Evolutionary conservation across 352 stramenopile genomes (phyloP).

Genomic region (Globisporangium canariense): DNA sequence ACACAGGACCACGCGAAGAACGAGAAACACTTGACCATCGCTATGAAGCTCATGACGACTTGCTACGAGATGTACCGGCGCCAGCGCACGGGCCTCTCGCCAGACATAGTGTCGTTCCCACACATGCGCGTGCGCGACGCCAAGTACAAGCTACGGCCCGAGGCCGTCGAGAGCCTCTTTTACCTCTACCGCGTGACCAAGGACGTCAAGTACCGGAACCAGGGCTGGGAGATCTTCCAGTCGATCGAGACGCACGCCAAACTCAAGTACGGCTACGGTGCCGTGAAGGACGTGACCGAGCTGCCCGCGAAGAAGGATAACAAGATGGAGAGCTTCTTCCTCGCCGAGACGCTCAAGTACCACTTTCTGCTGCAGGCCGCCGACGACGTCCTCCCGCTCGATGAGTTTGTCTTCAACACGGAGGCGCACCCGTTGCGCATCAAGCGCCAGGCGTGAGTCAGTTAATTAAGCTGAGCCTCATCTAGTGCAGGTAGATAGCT

Average conservation of each 20-base stretch:
- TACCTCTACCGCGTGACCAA: constrained; percentile 95
- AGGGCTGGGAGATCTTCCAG: constrained; percentile 95
- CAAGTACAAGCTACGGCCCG: constrained; percentile 94
- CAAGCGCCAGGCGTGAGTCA: constrained; percentile 10
- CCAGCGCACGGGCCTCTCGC: constrained; percentile 90
- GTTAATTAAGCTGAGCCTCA: neutral
- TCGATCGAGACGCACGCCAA: constrained; percentile 92
- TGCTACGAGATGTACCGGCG: constrained; percentile 95
- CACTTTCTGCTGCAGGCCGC: constrained; percentile 93
- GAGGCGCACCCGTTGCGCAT: constrained; percentile 92
- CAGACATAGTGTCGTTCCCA: constrained; percentile 92
- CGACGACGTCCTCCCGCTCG: constrained; percentile 80
- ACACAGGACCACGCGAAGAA: constrained; percentile 65
- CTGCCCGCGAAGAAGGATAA: constrained; percentile 75
- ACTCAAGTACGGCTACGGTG: constrained; percentile 87
- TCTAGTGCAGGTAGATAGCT: constrained; percentile 6
- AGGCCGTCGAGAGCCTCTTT: constrained; percentile 96
- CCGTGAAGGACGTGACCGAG: constrained; percentile 45
- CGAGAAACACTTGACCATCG: constrained; percentile 79
- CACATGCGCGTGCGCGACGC: constrained; percentile 49
- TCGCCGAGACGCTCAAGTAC: constrained; percentile 99
- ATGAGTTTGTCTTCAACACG: constrained; percentile 96
- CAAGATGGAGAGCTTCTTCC: constrained; percentile 98
- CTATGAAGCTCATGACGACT: constrained; percentile 89
- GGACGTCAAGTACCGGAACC: constrained; percentile 93